Conservation (phyloP, 1,139 yeast genomes). For the Yamadazyma triangularis region DNA sequence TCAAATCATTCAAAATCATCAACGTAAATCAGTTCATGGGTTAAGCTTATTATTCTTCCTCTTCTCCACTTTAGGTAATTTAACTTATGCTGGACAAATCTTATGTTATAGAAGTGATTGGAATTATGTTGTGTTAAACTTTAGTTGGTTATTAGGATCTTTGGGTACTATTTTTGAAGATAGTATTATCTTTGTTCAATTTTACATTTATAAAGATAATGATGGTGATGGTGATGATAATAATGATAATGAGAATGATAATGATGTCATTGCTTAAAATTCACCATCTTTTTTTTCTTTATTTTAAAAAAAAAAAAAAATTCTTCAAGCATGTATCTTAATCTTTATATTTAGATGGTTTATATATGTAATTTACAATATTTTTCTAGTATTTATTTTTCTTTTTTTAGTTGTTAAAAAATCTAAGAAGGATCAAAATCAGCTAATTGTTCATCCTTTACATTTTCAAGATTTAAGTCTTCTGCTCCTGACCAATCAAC, state of each 20-base stretch:
- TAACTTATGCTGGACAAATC: constrained; percentile 75
- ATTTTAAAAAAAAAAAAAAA: no score
- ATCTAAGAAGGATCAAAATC: constrained; percentile 35
- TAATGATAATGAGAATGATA: constrained; percentile 4
- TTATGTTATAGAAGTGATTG: constrained; percentile 59
- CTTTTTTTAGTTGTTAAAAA: no score
- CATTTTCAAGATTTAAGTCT: constrained; percentile 30
- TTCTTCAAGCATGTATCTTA: no score
- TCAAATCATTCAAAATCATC: constrained; percentile 68
- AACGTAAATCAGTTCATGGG: constrained; percentile 68
- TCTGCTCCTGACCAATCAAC: constrained; percentile 73
- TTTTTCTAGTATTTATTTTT: neutral
- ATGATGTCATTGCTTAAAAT: constrained; percentile 3
- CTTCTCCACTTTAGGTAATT: constrained; percentile 70
- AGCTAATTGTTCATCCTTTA: constrained; percentile 32
- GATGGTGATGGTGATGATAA: constrained; percentile 11
- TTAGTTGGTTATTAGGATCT: constrained; percentile 74
- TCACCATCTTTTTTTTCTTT: neutral
- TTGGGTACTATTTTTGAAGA: constrained; percentile 73
- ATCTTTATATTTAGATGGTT: no score
- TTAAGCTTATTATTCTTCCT: constrained; percentile 70
- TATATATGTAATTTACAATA: neutral
- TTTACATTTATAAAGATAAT: constrained; percentile 49
- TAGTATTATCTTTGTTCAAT: constrained; percentile 57
- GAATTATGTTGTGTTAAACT: constrained; percentile 55